Evolutionary conservation across 371 early-diverging fungal species (phyloP), one percentile per base, ranked within the genome.

Genomic region (Funneliformis caledonium): DNA sequence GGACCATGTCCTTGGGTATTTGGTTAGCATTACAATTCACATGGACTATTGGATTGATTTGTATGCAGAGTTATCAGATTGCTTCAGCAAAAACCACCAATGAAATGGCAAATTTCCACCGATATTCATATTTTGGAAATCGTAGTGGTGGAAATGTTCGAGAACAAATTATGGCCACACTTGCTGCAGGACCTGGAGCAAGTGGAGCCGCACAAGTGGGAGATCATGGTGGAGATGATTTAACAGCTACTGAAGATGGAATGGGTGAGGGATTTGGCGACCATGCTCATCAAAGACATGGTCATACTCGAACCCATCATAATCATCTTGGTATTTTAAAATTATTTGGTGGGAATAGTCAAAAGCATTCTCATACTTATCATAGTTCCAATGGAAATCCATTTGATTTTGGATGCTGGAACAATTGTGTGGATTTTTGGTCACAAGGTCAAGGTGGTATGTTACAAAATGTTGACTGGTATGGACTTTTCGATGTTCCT

Each of bases 361-460:
- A 60, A 2, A 52, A 64, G 4, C 81, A 75, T 31, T 80, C 76
- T 2, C 59, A 78, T 8, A 62, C 47, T 14, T 82, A 83, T 6
- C 61, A 42, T 1, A 59, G 42, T 26, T 50, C 48, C 31, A 60
- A 68, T 37, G 80, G 82, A 19, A 89, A 90, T 82, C 90, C 91
- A 11, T 95, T 94, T 83, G 92, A 93, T 82, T 87, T 88, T 81
- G 96, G 96, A 11, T 78, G 89, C 11, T 82, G 87, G 78, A 86
- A 85, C 61, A 96, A 96, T 85, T 96, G 96, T 82, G 60, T 93
- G 9, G 94, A 93, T 33, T 96, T 97, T 84, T 96, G 95, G 94
- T 86, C 91, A 5, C 85, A 88, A n/a, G 88, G 88, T 4, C 81
- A 84, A 4, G 85, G 87, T 69, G 92, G 91, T 1, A 86, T 87